Evolutionary conservation across 228 moss, liverwort and hornwort genomes (phyloP).

Genomic region (Sphagnum magellanicum): DNA sequence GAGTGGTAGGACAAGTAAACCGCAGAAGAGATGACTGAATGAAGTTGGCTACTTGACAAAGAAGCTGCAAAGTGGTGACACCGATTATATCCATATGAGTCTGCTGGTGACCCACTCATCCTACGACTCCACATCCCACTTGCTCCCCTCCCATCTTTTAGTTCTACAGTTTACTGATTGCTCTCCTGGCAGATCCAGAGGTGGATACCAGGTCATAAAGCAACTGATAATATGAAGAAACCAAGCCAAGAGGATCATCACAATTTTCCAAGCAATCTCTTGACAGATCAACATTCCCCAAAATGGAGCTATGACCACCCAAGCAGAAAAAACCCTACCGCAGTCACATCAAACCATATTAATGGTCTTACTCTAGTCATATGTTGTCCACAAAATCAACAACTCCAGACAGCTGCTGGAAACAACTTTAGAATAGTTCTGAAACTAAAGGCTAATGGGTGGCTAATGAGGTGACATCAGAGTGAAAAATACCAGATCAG

Average conservation of each 20-base stretch:
- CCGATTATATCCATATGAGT: conserved; percentile 45
- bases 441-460: too few relatives aligned
- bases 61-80: conserved; percentile 59
- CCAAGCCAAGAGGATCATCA: background rate
- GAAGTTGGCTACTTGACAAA: conserved; percentile 55
- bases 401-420: too few relatives aligned
- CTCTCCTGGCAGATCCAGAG: background rate
- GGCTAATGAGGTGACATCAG: too few relatives aligned
- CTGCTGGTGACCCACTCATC: conserved; percentile 49
- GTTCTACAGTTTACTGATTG: background rate
- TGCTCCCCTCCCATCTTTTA: background rate
- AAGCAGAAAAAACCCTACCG: too few relatives aligned
- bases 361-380: too few relatives aligned
- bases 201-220: background rate
- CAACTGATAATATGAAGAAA: background rate
- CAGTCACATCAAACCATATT: too few relatives aligned
- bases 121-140: conserved; percentile 17
- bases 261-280: background rate
- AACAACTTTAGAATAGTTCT: too few relatives aligned
- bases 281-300: background rate
- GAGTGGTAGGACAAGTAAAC: conserved; percentile 49
- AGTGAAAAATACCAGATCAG: too few relatives aligned
- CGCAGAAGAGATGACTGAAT: conserved; percentile 56
- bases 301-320: background rate
- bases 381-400: too few relatives aligned